Percentiles rank a stretch among this genome's conserved stretches.
These are phyloP conservation scores for Ceratocystis eucalypticola DNA, from an alignment of 2,329 filamentous ascomycete species.

Conservation along the genomic window DNA sequence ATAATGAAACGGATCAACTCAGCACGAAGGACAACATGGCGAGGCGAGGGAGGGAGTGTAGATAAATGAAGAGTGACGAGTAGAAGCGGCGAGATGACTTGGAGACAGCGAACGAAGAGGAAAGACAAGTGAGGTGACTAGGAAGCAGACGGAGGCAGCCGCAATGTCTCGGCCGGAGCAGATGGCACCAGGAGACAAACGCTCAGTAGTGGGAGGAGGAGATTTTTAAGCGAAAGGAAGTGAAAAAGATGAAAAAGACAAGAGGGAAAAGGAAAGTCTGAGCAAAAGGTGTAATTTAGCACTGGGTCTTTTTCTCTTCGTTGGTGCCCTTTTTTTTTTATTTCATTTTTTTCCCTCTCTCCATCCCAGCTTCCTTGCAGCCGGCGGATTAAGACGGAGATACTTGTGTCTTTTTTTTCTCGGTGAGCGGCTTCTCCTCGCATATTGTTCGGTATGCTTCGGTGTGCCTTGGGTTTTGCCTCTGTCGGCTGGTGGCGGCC, in stretches of 20 bases:
- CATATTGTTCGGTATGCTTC: too few relatives aligned
- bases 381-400: constrained; percentile 17
- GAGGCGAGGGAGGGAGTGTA: neutral
- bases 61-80: neutral
- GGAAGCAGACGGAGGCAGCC: neutral
- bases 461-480: neutral
- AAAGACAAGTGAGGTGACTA: neutral
- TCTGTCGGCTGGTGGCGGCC: neutral
- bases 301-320: too few relatives aligned
- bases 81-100: neutral
- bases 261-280: neutral
- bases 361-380: neutral
- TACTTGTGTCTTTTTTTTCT: neutral
- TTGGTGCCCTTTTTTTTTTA: too few relatives aligned
- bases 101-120: neutral
- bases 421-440: neutral
- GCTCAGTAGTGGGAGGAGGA: neutral
- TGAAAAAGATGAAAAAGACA: neutral
- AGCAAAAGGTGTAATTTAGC: neutral
- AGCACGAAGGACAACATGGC: neutral
- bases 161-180: neutral
- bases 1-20: constrained; percentile 15
- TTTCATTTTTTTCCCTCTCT: too few relatives aligned
- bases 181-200: neutral
- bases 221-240: neutral